These are phyloP conservation scores for Sungouiella thailandica DNA, from an alignment of 805 yeast species.

Conservation along the genomic window DNA sequence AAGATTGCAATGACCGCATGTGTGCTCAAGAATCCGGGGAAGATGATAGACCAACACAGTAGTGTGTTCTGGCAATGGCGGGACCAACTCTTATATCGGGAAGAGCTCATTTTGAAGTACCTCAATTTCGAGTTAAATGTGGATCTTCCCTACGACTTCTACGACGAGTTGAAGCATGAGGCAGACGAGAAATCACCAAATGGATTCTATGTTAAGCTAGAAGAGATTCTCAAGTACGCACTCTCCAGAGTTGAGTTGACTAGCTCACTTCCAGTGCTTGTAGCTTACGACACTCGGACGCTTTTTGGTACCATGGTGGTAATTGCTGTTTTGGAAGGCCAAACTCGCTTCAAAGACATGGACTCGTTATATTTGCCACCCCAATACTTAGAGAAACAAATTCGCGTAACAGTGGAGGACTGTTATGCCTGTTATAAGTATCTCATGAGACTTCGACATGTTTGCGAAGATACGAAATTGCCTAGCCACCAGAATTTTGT, in stretches of 20 bases:
- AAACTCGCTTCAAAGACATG: constrained; percentile 8
- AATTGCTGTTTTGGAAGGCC: constrained; percentile 14
- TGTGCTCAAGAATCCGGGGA: constrained; percentile 28
- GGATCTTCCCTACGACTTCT: constrained; percentile 34
- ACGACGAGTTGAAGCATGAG: constrained; percentile 18
- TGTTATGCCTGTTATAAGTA: constrained; percentile 14
- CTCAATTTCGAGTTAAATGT: constrained; percentile 37
- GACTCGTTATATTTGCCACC: constrained; percentile 8
- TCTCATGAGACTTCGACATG: constrained; percentile 9
- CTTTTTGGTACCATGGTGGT: constrained; percentile 24
- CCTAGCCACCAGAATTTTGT: constrained; percentile 14
- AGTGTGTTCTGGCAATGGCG: constrained; percentile 41
- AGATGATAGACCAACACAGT: constrained; percentile 34
- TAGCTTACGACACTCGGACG: constrained; percentile 29
- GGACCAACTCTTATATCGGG: constrained; percentile 39
- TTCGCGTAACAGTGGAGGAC: constrained; percentile 5
- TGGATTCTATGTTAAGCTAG: constrained; percentile 9
- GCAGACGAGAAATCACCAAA: constrained; percentile 6
- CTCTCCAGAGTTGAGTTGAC: constrained; percentile 33
- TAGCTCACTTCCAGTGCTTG: constrained; percentile 34
- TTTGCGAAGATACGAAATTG: constrained; percentile 15
- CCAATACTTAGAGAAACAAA: constrained; percentile 5
- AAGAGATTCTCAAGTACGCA: constrained; percentile 24
- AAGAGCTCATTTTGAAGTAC: constrained; percentile 34
- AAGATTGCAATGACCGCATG: constrained; percentile 38